phyloP scores from a whole-genome alignment of 2,329 filamentous ascomycete genomes.

The Macrophomina tecta region DNA sequence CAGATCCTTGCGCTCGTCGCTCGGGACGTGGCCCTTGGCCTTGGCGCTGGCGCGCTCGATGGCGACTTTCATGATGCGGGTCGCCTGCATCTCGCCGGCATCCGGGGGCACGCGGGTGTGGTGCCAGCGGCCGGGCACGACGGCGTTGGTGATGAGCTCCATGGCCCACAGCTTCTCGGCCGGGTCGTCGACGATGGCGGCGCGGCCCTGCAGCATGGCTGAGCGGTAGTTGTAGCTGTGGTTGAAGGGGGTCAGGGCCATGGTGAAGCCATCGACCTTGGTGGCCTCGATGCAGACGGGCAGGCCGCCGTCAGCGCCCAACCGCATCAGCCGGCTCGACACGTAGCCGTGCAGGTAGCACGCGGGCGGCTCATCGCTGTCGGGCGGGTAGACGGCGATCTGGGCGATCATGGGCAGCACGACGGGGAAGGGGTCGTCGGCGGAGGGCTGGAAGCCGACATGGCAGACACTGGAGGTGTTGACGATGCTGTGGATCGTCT shows the following conservation, averaged over 20 bases:
- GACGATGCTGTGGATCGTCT: conserved; percentile 76
- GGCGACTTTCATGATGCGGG: conserved; percentile 71
- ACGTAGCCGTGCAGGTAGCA: conserved; percentile 84
- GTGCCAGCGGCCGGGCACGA: conserved; percentile 72
- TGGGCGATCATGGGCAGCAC: conserved; percentile 86
- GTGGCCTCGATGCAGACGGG: conserved; percentile 76
- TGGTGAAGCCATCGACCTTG: conserved; percentile 78
- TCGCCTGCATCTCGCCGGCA: conserved; percentile 75
- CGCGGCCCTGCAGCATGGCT: conserved; percentile 77
- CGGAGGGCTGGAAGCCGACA: conserved; percentile 71
- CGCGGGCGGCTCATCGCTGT: conserved; percentile 65
- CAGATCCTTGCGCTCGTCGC: conserved; percentile 64
- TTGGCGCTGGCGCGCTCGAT: conserved; percentile 78
- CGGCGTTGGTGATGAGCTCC: conserved; percentile 75
- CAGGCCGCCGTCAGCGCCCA: conserved; percentile 59
- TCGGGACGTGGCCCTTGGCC: conserved; percentile 68
- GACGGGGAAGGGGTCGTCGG: conserved; percentile 71
- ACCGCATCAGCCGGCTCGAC: conserved; percentile 75
- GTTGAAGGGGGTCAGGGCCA: conserved; percentile 77
- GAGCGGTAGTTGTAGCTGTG: conserved; percentile 90
- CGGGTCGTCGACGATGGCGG: conserved; percentile 67
- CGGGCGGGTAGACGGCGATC: conserved; percentile 69
- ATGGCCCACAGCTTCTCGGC: conserved; percentile 80
- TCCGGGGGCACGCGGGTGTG: conserved; percentile 75
- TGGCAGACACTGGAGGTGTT: conserved; percentile 77